Base-by-base conservation (phyloP, 2,329 filamentous ascomycete species). In the Phyllosticta capitalensis region DNA sequence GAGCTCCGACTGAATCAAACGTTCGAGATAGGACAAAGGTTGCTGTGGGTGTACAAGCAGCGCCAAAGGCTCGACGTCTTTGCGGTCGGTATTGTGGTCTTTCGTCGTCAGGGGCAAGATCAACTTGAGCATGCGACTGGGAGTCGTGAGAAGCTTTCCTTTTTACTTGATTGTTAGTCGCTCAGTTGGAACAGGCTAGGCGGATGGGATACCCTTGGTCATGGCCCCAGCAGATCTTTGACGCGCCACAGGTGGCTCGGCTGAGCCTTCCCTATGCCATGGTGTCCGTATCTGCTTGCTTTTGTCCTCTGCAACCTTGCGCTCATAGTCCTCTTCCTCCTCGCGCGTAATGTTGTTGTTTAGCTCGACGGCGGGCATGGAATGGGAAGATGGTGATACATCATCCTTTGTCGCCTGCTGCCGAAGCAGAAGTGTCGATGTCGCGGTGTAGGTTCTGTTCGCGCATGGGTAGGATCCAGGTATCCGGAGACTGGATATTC, bases 11-110 rank as follows among this genome's bases (percentile, higher is more conserved):
- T 96, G 92, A 53, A 96, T 92, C 2, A 96, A 77, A 9, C 90
- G 84, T 71, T 95, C 90, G 50, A 96, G 84, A 71, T 96, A 95
- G 9, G 90, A 95, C 2, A 96, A 80, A 0, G 92, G 92, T 69
- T 96, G 92, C 63, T 95, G 89, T 0, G 92, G 91, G 66, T 96
- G 92, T 0, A 96, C 81, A 1, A 96, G 83, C 0, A 96, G 81
- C 0, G 91, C 91, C 12, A 96, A 78, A 0, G 91, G 90, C 65
- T 95, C 89, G n/a, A 92, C 84, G 54, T 85, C 81, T 72, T 88
- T 86, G 60, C 84, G 79, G 63, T 85, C 81, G 1, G 75, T 74
- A 63, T 83, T 81, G 28, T 78, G 77, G 60, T 86, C 83, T 52
- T 78, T 74, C 0, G 82, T 86, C 0, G 83, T 84, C 24, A 95